These are phyloP conservation scores for Gynandropsis gynandra DNA, from an alignment of 345 rosid species.

Conservation along the genomic window DNA sequence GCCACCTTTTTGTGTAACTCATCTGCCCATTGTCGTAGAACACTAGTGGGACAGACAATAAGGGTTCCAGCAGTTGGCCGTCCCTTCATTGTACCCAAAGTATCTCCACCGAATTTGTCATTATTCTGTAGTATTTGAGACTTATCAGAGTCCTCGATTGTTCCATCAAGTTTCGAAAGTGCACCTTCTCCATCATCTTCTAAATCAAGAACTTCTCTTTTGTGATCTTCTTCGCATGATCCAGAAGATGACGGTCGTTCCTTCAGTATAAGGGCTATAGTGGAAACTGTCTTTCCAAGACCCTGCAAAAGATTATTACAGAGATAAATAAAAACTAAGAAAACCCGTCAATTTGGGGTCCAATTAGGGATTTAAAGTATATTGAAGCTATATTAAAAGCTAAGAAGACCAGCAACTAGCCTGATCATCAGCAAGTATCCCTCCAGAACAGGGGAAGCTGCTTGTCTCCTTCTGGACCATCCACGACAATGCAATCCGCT, in stretches of 20 bases:
- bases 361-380: constrained; percentile 13
- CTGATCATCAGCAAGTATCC: constrained; percentile 99
- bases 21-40: constrained; percentile 89
- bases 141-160: constrained; percentile 25
- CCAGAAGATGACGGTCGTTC: constrained; percentile 54
- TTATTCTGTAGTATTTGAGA: constrained; percentile 23
- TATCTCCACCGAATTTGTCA: constrained; percentile 15
- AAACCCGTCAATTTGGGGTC: no score
- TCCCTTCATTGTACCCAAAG: constrained; percentile 41
- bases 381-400: background rate
- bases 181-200: constrained; percentile 63
- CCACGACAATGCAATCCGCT: constrained; percentile 98
- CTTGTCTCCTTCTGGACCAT: constrained; percentile 82
- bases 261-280: constrained; percentile 87
- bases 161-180: constrained; percentile 21
- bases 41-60: constrained; percentile 96
- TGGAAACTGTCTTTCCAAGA: constrained; percentile 87
- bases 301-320: constrained; percentile 50
- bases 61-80: constrained; percentile 96
- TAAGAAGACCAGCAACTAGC: constrained; percentile 29
- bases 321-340: constrained; percentile 9
- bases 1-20: constrained; percentile 78
- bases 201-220: constrained; percentile 55
- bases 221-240: constrained; percentile 29
- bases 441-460: constrained; percentile 65